A percentile compares a stretch with the other conserved stretches of the same genome.
phyloP scores from a whole-genome alignment of 2,329 filamentous ascomycete species.

The Colletotrichum higginsianum region DNA sequence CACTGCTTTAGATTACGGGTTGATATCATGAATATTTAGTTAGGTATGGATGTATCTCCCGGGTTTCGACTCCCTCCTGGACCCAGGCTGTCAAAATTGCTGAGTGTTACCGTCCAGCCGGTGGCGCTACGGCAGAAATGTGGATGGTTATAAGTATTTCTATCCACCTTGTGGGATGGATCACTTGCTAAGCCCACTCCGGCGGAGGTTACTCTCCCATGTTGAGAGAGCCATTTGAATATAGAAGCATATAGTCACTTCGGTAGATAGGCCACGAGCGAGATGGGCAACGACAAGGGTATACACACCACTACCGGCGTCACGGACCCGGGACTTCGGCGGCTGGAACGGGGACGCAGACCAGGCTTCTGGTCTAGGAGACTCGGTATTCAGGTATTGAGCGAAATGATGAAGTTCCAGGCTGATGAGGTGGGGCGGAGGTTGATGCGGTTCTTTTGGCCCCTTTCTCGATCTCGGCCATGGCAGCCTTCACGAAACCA shows the following conservation, averaged over 20 bases:
- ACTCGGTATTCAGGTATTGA: neutral
- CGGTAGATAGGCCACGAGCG: slow-evolving; percentile 12
- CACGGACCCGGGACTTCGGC: neutral
- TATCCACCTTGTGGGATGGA: slow-evolving; percentile 12
- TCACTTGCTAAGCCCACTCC: neutral
- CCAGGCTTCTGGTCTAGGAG: neutral
- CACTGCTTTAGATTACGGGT: slow-evolving; percentile 28
- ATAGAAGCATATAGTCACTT: slow-evolving; percentile 21
- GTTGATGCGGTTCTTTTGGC: neutral
- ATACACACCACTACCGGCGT: neutral
- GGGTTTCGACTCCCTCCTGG: slow-evolving; percentile 5
- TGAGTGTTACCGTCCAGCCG: slow-evolving; percentile 32
- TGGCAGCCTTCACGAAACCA: neutral
- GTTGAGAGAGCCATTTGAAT: neutral
- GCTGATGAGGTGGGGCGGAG: slow-evolving; percentile 1
- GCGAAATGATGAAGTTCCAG: neutral
- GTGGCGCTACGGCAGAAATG: slow-evolving; percentile 18
- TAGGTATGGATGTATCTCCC: slow-evolving; percentile 1
- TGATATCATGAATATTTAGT: slow-evolving; percentile 8
- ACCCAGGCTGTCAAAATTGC: slow-evolving; percentile 30
- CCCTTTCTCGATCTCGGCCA: neutral
- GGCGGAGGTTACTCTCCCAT: slow-evolving; percentile 4
- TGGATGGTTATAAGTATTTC: neutral
- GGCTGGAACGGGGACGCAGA: neutral
- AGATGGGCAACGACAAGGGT: slow-evolving; percentile 6